A percentile compares a stretch with the other conserved stretches of the same genome.
phyloP scores from a whole-genome alignment of 257 asterid genomes.

The Forsythia suspensa region DNA sequence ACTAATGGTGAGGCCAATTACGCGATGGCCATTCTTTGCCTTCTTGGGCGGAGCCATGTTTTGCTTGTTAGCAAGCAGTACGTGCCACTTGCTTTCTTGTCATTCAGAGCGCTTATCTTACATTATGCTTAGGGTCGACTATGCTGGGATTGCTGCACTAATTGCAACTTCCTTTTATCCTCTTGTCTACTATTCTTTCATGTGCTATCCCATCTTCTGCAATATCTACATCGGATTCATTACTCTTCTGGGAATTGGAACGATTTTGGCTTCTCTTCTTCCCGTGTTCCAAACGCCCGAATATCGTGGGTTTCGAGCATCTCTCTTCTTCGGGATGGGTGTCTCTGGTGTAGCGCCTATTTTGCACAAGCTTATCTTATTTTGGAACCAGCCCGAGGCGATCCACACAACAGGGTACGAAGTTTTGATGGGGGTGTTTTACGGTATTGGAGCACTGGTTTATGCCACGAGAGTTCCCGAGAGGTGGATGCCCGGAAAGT shows the following conservation, averaged over 20 bases:
- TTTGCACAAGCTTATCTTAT: constrained; percentile 74
- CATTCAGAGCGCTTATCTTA: constrained; percentile 81
- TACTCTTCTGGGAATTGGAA: constrained; percentile 69
- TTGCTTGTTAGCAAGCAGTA: constrained; percentile 88
- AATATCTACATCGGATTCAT: constrained; percentile 84
- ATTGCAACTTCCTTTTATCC: constrained; percentile 96
- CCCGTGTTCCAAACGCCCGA: constrained; percentile 89
- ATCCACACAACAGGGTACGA: constrained; percentile 81
- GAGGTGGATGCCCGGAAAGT: constrained; percentile 95
- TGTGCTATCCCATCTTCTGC: constrained; percentile 92
- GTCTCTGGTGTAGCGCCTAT: constrained; percentile 78
- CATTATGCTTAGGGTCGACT: constrained; percentile 84
- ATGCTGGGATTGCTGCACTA: constrained; percentile 88
- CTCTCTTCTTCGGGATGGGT: constrained; percentile 88
- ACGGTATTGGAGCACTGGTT: constrained; percentile 76
- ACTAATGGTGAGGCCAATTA: constrained; percentile 67
- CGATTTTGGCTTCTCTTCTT: constrained; percentile 70
- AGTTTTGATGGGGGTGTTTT: constrained; percentile 74
- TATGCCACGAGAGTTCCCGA: constrained; percentile 86
- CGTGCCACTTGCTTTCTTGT: constrained; percentile 87
- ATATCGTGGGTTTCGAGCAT: constrained; percentile 71
- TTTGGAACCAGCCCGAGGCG: constrained; percentile 88
- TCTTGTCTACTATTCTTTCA: constrained; percentile 89
- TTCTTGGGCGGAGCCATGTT: constrained; percentile 99
- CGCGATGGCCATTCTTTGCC: constrained; percentile 97